These are phyloP conservation scores for Rhynchosporium secalis DNA, from an alignment of 2,329 filamentous ascomycete genomes.

Conservation along the genomic window DNA sequence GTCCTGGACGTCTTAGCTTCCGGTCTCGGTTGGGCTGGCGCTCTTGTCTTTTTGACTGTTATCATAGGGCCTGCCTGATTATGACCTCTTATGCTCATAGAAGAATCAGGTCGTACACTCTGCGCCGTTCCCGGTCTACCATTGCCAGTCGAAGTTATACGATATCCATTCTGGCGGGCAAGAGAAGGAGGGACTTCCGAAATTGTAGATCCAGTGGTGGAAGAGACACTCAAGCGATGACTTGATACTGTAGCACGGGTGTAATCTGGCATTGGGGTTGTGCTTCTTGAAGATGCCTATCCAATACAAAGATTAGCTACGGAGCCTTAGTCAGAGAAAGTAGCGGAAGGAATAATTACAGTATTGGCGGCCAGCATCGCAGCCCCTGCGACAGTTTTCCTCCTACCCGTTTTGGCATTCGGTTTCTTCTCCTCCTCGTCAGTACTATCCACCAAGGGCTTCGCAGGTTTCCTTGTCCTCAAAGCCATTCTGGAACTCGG, in stretches of 20 bases:
- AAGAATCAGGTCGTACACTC: constrained; percentile 46
- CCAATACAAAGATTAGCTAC: constrained; percentile 14
- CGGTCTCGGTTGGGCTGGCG: constrained; percentile 46
- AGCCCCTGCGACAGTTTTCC: constrained; percentile 61
- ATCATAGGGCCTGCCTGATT: constrained; percentile 41
- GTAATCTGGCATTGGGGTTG: constrained; percentile 38
- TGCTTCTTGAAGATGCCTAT: constrained; percentile 32
- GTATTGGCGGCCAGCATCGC: constrained; percentile 49
- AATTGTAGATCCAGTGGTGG: constrained; percentile 41
- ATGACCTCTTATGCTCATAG: constrained; percentile 44
- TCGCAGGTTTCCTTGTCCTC: constrained; percentile 65
- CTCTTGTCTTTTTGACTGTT: constrained; percentile 61
- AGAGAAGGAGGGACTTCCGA: constrained; percentile 25
- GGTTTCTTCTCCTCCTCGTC: constrained; percentile 50
- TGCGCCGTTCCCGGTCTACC: constrained; percentile 45
- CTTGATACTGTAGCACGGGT: constrained; percentile 33
- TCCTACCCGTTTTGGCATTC: constrained; percentile 46
- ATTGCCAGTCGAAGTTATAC: constrained; percentile 37
- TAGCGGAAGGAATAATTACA: constrained; percentile 36
- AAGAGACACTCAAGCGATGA: constrained; percentile 48
- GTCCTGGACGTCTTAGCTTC: constrained; percentile 40
- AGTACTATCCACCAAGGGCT: constrained; percentile 51
- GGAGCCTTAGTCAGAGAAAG: neutral
- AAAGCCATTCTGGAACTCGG: constrained; percentile 67
- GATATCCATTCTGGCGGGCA: constrained; percentile 23